These are phyloP conservation scores for Claviceps sp. DNA, from an alignment of 2,329 filamentous ascomycete genomes.

Conservation along the genomic window DNA sequence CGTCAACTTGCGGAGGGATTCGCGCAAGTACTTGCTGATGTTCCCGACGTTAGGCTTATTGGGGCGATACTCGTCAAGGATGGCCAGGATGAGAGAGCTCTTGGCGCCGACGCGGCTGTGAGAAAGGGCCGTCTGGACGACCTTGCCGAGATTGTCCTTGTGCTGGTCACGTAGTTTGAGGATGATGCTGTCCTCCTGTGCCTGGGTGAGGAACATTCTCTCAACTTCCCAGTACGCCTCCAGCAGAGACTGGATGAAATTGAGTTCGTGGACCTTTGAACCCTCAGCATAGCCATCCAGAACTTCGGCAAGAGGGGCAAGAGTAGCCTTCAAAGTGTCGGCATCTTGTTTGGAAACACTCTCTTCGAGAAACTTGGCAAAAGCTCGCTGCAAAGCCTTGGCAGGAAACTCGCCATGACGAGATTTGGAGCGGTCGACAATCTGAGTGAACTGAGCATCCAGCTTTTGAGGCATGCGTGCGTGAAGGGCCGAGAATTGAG, in stretches of 20 bases:
- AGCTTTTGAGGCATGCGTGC: conserved; percentile 94
- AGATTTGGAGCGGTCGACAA: conserved; percentile 69
- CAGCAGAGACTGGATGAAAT: conserved; percentile 66
- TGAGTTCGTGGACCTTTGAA: conserved; percentile 79
- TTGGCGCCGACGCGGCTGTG: conserved; percentile 87
- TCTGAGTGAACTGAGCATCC: conserved; percentile 65
- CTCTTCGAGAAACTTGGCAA: conserved; percentile 81
- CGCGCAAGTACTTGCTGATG: conserved; percentile 75
- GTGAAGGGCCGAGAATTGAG: conserved; percentile 92
- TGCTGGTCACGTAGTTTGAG: conserved; percentile 89
- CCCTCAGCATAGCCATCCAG: conserved; percentile 74
- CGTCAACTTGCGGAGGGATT: conserved; percentile 69
- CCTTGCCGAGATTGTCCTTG: conserved; percentile 77
- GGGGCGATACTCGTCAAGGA: conserved; percentile 86
- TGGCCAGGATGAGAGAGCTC: conserved; percentile 83
- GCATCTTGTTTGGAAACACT: conserved; percentile 62
- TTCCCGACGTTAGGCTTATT: conserved; percentile 87
- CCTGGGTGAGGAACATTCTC: conserved; percentile 72
- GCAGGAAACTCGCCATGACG: conserved; percentile 82
- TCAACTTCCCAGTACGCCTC: conserved; percentile 74
- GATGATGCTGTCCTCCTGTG: conserved; percentile 87
- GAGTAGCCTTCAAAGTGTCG: conserved; percentile 55
- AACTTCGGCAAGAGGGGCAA: conserved; percentile 65
- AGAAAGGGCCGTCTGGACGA: conserved; percentile 81
- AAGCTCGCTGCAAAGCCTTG: conserved; percentile 70